A percentile compares a stretch with the other conserved stretches of the same genome.
phyloP scores from a whole-genome alignment of 345 rosid species.

The Eucalyptus grandis region DNA sequence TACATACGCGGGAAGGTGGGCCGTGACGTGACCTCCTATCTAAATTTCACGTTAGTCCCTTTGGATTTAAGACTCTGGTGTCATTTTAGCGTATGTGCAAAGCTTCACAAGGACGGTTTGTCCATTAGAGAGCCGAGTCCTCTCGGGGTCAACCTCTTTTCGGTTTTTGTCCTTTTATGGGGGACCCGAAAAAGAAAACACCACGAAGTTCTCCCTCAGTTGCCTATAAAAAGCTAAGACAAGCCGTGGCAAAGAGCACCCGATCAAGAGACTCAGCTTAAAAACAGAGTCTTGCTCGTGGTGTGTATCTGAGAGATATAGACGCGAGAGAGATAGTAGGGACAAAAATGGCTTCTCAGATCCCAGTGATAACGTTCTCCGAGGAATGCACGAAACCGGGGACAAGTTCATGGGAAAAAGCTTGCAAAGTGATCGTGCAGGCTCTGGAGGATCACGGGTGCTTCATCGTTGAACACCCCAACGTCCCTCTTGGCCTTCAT shows the following conservation, averaged over 20 bases:
- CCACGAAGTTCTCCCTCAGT: background rate
- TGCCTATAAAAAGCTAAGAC: background rate
- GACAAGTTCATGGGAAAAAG: slow-evolving; percentile 4
- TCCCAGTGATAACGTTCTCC: slow-evolving; percentile 1
- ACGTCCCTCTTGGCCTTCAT: background rate
- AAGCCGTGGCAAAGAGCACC: background rate
- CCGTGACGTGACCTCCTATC: background rate
- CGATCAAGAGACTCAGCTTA: background rate
- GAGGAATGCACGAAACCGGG: background rate
- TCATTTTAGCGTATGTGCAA: background rate
- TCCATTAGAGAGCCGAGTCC: background rate
- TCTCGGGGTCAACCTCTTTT: background rate
- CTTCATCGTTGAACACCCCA: slow-evolving; percentile 1
- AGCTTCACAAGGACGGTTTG: background rate
- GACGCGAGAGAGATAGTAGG: background rate
- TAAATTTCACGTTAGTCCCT: background rate
- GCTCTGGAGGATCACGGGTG: slow-evolving; percentile 22
- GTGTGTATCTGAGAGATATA: background rate
- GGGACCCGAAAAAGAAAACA: background rate
- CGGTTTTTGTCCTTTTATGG: background rate
- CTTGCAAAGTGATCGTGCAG: background rate
- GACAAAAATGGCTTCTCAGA: background rate
- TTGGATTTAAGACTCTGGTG: background rate
- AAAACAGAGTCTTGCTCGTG: background rate
- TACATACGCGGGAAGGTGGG: background rate